Conservation (phyloP, 1,284 basidiomycete genomes). For the Trichosporon ovoides region DNA sequence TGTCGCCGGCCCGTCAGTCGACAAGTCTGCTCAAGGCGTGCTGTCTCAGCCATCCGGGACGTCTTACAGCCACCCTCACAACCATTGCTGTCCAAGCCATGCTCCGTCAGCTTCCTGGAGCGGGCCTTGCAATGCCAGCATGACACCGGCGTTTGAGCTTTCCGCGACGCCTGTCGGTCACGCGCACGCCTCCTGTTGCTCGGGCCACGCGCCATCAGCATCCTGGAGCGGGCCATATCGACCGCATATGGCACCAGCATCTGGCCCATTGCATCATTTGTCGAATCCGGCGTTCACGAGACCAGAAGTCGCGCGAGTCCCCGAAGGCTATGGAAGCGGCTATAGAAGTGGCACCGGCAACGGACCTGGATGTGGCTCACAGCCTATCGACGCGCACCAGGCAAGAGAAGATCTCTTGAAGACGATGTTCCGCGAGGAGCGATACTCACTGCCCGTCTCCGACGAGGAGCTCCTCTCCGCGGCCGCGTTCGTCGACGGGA, state of each 20-base stretch:
- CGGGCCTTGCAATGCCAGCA: too few relatives aligned
- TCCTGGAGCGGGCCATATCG: background rate
- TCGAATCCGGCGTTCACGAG: background rate
- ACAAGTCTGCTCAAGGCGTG: too few relatives aligned
- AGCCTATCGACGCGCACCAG: background rate
- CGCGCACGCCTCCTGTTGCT: background rate
- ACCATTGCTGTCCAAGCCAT: too few relatives aligned
- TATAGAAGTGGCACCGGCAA: background rate
- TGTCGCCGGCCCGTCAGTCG: too few relatives aligned
- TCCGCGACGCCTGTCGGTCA: background rate
- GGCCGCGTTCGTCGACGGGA: background rate
- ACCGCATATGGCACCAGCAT: background rate
- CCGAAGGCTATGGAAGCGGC: background rate
- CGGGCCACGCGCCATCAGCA: background rate
- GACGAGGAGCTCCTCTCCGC: background rate
- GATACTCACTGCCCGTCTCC: background rate
- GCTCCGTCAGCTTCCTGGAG: too few relatives aligned
- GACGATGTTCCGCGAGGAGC: background rate
- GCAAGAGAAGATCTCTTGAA: background rate
- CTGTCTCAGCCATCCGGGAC: too few relatives aligned
- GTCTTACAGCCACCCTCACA: too few relatives aligned
- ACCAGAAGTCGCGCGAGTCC: background rate
- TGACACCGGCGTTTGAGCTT: too few relatives aligned
- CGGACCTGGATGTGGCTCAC: too few relatives aligned
- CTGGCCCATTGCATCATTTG: background rate